Evolutionary conservation across 1,284 basidiomycete species (phyloP), one percentile per base, ranked within the genome.

Genomic region (Cutaneotrichosporon arboriforme): DNA sequence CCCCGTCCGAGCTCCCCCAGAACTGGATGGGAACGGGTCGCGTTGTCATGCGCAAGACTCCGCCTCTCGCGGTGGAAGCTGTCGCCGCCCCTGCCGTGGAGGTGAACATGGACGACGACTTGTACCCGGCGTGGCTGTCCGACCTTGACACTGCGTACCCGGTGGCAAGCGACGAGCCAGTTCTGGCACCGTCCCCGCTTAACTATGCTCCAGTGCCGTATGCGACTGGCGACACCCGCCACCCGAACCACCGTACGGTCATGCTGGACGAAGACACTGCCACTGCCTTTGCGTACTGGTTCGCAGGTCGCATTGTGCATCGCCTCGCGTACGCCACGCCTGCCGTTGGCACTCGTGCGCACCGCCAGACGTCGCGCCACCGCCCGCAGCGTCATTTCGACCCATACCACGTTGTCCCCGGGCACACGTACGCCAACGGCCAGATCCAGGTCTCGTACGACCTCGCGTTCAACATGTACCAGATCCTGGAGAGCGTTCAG

Each of bases 341-440:
- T 15, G 35, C 34, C 8, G 22, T 21, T n/a, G 9, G 10, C 26
- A 33, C 34, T 8, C 33, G 22, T 5, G 15, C 38, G 14, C 42
- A 26, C 15, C 18, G n/a, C 42, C 22, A 51, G 45, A 9, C 18
- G n/a, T n/a, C 23, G 17, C 36, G 37, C 15, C 22, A 15, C 14
- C 22, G 18, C 33, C 8, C 31, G 26, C 20, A 18, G 9, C 33
- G 20, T 14, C 49, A 46, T 15, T 17, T 49, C 17, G 57, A 59
- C 45, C 57, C 57, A 0, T 59, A 47, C 51, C 20, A 44, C 8
- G 48, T 59, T 17, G 36, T 55, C 22, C 10, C 39, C 9, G 31
- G 40, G 10, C 57, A 59, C 36, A 42, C 37, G 15, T 35, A 47
- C 45, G 40, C 34, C 4, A 21, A 26, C 20, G 51, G 45, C 9